Base-by-base conservation (phyloP, 805 yeast genomes). In the Candida silvicultrix region DNA sequence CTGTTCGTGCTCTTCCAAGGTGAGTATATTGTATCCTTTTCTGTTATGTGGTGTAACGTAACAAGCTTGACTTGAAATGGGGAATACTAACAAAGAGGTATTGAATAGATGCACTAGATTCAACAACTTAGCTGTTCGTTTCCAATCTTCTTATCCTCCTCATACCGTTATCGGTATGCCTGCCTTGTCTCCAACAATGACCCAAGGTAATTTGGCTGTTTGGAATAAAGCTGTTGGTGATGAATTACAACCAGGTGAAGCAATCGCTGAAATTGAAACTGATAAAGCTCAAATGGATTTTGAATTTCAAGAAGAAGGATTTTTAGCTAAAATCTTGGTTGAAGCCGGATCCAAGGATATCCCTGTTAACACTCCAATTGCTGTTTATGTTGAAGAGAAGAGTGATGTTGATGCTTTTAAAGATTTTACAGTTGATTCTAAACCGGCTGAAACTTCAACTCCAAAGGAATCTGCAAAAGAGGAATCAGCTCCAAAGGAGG, bases 141-240 rank as follows among this genome's bases (percentile, higher is more conserved):
- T 57, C 54, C 49, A 51, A 47, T 57, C 62, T 5, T 51, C 59
- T 15, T 87, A 79, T 70, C 96, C 96, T 32, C 68, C 81, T 19
- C 97, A 94, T 69, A 80, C 85, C 49, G 82, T 94, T 62, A 89
- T 94, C 59, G 84, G 83, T 65, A 94, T 94, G 99, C 99, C 99
- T 42, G 99, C 99, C 10, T 74, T 94, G 60, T 92, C 98, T n/a
- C 99, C 99, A 54, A 94, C 99, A 45, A 94, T 94, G 99, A 86
- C 97, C 50, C 92, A 87, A 64, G 99, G 99, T 65, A 84, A 81
- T 67, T 73, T 94, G 54, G 92, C 92, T 36, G 74, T 80, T 49
- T 94, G 99, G 99, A 77, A 81, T 64, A 94, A 90, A 74, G 68
- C 78, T 40, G 87, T 83, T 35, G 99, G 99, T 62, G 99, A 94